A percentile compares a stretch with the other conserved stretches of the same genome.
These are phyloP conservation scores for Porcisia hertigi DNA, from an alignment of 208 protist genomes.

Conservation along the genomic window DNA sequence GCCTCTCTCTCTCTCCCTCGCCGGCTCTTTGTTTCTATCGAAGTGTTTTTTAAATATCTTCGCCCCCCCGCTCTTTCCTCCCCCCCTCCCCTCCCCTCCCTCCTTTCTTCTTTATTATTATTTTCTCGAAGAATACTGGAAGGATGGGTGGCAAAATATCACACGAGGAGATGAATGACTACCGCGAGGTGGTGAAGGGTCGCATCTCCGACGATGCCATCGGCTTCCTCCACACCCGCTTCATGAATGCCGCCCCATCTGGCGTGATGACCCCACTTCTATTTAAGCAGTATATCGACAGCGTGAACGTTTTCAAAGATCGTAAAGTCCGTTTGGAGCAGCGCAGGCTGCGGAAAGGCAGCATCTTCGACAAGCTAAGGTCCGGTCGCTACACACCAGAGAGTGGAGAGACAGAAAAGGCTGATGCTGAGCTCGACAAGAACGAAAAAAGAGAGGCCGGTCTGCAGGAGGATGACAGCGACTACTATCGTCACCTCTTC, in stretches of 20 bases:
- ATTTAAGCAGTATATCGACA: constrained; percentile 88
- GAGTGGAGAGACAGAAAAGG: background rate
- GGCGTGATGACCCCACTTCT: constrained; percentile 76
- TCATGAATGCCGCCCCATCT: constrained; percentile 69
- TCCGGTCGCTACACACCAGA: background rate
- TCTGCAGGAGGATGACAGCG: constrained; percentile 29
- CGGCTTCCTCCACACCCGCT: constrained; percentile 75
- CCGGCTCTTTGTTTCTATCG: background rate
- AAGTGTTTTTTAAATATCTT: background rate
- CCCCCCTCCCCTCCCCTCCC: constrained; percentile 7
- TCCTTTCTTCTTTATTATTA: background rate
- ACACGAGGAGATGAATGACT: constrained; percentile 79
- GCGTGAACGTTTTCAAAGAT: constrained; percentile 80
- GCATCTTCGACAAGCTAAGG: constrained; percentile 10
- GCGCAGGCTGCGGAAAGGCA: constrained; percentile 10
- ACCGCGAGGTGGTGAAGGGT: constrained; percentile 79
- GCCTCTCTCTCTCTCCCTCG: background rate
- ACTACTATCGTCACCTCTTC: constrained; percentile 85
- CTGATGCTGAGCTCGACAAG: background rate
- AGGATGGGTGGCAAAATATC: constrained; percentile 77
- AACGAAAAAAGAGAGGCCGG: background rate
- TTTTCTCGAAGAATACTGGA: background rate
- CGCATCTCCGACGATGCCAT: constrained; percentile 85
- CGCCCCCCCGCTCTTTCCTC: background rate
- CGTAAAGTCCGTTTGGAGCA: constrained; percentile 40